phyloP scores from a whole-genome alignment of 1,284 basidiomycete genomes.

The Xerocomus nothofagi region DNA sequence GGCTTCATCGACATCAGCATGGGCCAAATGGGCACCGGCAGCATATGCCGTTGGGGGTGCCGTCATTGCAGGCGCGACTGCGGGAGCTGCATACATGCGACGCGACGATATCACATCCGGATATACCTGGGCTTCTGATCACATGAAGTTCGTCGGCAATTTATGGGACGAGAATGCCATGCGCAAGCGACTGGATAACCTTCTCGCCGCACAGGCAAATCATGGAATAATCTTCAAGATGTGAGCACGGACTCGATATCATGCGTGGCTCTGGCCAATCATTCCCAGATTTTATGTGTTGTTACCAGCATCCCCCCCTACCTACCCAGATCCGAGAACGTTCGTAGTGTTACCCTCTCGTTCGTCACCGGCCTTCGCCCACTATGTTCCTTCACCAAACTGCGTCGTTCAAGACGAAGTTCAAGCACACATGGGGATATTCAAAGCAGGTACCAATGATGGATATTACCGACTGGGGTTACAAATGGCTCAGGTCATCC shows the following conservation, averaged over 20 bases:
- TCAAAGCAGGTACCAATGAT: constrained; percentile 79
- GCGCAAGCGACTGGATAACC: constrained; percentile 58
- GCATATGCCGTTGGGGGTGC: constrained; percentile 68
- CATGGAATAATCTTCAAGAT: constrained; percentile 71
- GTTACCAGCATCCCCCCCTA: constrained; percentile 62
- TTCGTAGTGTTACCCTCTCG: constrained; percentile 75
- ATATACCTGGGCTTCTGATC: constrained; percentile 81
- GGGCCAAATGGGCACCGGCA: constrained; percentile 65
- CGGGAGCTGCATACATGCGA: constrained; percentile 81
- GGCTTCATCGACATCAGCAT: constrained; percentile 34
- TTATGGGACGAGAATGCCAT: constrained; percentile 81
- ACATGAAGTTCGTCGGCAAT: constrained; percentile 87
- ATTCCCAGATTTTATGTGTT: constrained; percentile 70
- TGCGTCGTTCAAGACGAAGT: constrained; percentile 76
- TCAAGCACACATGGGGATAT: constrained; percentile 89
- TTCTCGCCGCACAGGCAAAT: constrained; percentile 60
- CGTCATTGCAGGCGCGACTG: constrained; percentile 79
- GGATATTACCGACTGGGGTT: constrained; percentile 88
- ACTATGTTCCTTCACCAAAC: constrained; percentile 68
- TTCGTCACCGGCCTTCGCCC: constrained; percentile 47
- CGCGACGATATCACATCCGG: constrained; percentile 70
- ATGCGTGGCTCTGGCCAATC: constrained; percentile 9
- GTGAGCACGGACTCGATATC: constrained; percentile 46
- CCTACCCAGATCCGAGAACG: constrained; percentile 56
- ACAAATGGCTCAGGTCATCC: constrained; percentile 57